Base-by-base conservation (phyloP, 2,329 filamentous ascomycete genomes). In the Aureobasidium sp. region DNA sequence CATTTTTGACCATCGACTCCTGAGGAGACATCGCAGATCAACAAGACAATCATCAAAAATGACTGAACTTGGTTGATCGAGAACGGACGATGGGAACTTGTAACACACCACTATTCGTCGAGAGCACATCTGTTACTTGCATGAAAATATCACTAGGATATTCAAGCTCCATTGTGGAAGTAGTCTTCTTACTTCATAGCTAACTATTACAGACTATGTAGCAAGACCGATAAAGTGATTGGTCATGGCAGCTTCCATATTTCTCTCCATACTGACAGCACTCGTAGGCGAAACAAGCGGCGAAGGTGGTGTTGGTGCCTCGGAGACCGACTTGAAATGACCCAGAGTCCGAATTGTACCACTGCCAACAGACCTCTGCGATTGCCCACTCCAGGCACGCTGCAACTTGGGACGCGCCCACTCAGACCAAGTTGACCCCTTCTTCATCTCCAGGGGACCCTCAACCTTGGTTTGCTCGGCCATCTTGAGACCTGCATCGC, bases 321-420 rank as follows among this genome's bases (percentile, higher is more conserved):
- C 9, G 37, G 61, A 17, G 49, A 36, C 17, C 47, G 63, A 42
- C 45, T 62, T 36, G 52, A 51, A 34, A 25, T 44, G 31, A 31
- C 58, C 36, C 47, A 64, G 45, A 11, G 48, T 44, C 57, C 27
- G 47, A 56, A 57, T 15, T 34, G 63, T 55, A 31, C 56, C 48
- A 20, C 64, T 62, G 5, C 57, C 39, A 8, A 63, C 51, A n/a
- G 65, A 67, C 22, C 55, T 47, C 56, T 66, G 64, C 25, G 66
- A 69, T 17, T 48, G 48, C 27, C 67, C 56, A 31, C 63, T 67
- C 69, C 69, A 72, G n/a, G 68, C 70, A 34, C 71, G 66, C 15
- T 64, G 61, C 15, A 72, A 64, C 63, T 70, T 72, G 31, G 71
- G 71, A 25, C 71, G 62, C 11, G 70, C 70, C 69, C 70, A 72